These are phyloP conservation scores for Spergularia azorica DNA, from an alignment of 179 eudicot genomes.

Conservation along the genomic window DNA sequence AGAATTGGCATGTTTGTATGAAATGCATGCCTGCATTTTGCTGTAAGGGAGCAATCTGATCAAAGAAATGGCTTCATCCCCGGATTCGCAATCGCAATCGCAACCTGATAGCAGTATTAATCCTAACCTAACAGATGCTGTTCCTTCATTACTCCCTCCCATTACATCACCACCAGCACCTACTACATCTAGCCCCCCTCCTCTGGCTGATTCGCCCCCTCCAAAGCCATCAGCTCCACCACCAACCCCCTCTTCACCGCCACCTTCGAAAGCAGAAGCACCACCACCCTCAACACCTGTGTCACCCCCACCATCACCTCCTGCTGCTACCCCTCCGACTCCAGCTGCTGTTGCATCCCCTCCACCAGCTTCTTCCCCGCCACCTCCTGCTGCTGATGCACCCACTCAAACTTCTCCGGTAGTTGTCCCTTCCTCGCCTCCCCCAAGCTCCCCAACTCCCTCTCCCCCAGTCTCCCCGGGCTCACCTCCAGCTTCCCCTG, in stretches of 20 bases:
- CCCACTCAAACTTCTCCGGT: constrained; percentile 18
- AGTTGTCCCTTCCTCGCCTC: constrained; percentile 7
- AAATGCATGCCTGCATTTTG: constrained; percentile 27
- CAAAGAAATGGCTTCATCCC: constrained; percentile 49
- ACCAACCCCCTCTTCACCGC: constrained; percentile 34
- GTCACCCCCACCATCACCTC: constrained; percentile 19
- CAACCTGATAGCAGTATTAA: constrained; percentile 20
- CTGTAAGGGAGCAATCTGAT: constrained; percentile 23
- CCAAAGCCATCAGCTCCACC: constrained; percentile 33
- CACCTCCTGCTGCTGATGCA: constrained; percentile 37
- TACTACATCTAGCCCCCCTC: constrained; percentile 34
- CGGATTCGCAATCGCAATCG: constrained; percentile 33
- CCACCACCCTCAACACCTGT: constrained; percentile 19
- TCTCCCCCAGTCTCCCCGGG: constrained; percentile 7
- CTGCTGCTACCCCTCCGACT: constrained; percentile 33
- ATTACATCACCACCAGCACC: constrained; percentile 23
- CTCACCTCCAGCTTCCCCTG: constrained; percentile 9
- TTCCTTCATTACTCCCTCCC: constrained; percentile 31
- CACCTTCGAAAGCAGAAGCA: constrained; percentile 35
- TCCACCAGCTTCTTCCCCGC: constrained; percentile 42
- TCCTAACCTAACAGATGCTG: constrained; percentile 2
- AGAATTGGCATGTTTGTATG: constrained; percentile 29
- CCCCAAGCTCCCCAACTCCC: constrained; percentile 9
- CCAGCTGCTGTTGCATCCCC: constrained; percentile 34
- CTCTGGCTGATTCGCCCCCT: constrained; percentile 29